Base-by-base conservation (phyloP, 2,329 filamentous ascomycete species). In the Scedosporium minutisporum region DNA sequence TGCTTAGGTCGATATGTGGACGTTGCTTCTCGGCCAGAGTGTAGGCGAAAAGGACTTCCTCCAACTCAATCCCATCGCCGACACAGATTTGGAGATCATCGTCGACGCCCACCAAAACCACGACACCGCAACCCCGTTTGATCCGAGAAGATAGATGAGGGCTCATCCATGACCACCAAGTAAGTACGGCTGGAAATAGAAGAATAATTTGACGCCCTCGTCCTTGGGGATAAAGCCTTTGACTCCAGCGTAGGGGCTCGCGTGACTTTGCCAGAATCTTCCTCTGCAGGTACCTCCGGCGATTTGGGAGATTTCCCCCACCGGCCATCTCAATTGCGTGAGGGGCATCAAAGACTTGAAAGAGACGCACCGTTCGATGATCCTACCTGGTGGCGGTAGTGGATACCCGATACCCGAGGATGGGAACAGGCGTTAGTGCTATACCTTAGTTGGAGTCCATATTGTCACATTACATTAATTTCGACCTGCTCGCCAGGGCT, bases 401-500 rank as follows among this genome's bases (percentile, higher is more conserved):
- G 53, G 23, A 57, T 6, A 29, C n/a, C 25, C 29, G 23, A 57
- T 6, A 29, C n/a, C 25, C 29, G 3, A 57, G 23, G 16, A 29
- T 25, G n/a, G 23, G 4, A 55, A 33, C 29, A 9, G 9, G 29
- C 6, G 29, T 7, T 33, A 33, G 29, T 9, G 9, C 29, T 3
- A 33, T 33, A 33, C 6, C 29, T 33, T 33, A 33, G 29, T 9
- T 33, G 7, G 29, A 9, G 29, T 33, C 29, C 9, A 33, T 33
- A 9, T 9, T 7, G 7, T 33, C 1, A 33, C 6, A 33, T 33
- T 33, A 33, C 29, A 9, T 64, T 63, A 44, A 64, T 57, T 27
- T 59, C 63, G 16, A 63, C 63, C 51, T 58, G 57, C 29, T 63
- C 63, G 5, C 63, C 62, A 2, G 63, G 62, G 33, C 61, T 63